These are phyloP conservation scores for Podospora sp. DNA, from an alignment of 495 filamentous ascomycete species.

Conservation along the genomic window DNA sequence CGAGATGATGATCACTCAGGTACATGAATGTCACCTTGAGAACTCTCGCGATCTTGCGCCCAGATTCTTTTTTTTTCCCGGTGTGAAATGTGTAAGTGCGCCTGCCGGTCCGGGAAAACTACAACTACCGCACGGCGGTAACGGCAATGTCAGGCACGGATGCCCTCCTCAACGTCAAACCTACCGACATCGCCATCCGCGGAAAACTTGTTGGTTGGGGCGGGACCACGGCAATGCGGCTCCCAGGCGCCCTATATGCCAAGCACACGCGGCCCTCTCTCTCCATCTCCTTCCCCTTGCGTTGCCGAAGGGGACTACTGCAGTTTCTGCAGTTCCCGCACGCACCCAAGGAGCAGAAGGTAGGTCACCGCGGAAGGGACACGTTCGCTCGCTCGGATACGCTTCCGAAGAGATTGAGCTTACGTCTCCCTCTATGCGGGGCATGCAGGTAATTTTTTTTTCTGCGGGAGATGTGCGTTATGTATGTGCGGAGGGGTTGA, in stretches of 20 bases:
- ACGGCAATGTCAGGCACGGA: not conserved
- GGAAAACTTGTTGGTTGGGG: not conserved
- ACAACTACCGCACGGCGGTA: not conserved
- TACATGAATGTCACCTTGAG: too few relatives aligned
- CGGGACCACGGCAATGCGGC: not conserved
- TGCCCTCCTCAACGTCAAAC: too few relatives aligned
- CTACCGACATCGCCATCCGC: not conserved
- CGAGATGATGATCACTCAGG: too few relatives aligned
- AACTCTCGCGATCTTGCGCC: too few relatives aligned
- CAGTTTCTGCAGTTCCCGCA: not conserved
- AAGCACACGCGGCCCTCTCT: not conserved
- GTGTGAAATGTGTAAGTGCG: too few relatives aligned
- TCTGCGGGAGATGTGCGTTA: not conserved
- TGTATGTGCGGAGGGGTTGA: not conserved
- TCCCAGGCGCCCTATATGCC: not conserved
- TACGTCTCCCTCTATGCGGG: constrained; percentile 14
- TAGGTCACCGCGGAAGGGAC: not conserved
- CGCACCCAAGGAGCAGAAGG: not conserved
- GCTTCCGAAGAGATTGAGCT: not conserved
- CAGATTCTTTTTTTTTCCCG: too few relatives aligned
- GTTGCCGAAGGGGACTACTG: not conserved
- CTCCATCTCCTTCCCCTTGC: not conserved
- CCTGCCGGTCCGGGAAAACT: not conserved
- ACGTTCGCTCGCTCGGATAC: not conserved
- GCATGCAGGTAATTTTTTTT: constrained; percentile 4